Percentiles rank a stretch among this genome's conserved stretches.
Evolutionary conservation across 768 basidiomycete species (phyloP).

Genomic region (Chalciporus pseudorubinellus): DNA sequence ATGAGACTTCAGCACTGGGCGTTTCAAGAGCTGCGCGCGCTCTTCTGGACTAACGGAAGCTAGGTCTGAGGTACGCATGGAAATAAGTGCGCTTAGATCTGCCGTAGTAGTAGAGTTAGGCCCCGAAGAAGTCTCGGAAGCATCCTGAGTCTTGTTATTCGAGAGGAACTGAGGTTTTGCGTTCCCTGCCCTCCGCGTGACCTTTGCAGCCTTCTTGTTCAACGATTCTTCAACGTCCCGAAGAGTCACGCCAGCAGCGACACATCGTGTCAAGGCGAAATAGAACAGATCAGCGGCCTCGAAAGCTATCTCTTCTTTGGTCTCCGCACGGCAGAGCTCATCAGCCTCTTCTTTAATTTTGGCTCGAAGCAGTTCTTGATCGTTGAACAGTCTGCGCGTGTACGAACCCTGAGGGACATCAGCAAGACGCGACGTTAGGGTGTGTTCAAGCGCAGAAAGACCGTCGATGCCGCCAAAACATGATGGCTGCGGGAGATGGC

Average conservation of each 20-base stretch:
- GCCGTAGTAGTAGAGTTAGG: constrained; percentile 12
- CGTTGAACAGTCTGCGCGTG: constrained; percentile 81
- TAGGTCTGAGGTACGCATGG: constrained; percentile 75
- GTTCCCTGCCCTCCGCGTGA: constrained; percentile 85
- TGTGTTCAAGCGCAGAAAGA: constrained; percentile 75
- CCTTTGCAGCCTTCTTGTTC: constrained; percentile 81
- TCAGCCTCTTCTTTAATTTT: constrained; percentile 99
- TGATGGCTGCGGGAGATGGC: constrained; percentile 81
- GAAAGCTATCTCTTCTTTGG: constrained; percentile 81
- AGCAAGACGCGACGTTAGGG: constrained; percentile 65
- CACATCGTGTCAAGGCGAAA: constrained; percentile 84
- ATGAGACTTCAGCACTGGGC: constrained; percentile 79
- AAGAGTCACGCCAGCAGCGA: constrained; percentile 77
- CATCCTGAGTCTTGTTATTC: constrained; percentile 19
- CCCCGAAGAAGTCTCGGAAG: constrained; percentile 30
- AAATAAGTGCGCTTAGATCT: constrained; percentile 51
- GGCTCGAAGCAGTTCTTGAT: constrained; percentile 75
- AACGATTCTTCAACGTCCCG: constrained; percentile 81
- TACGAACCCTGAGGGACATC: constrained; percentile 90
- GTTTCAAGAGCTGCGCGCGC: constrained; percentile 69
- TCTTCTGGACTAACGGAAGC: constrained; percentile 45
- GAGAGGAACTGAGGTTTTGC: constrained; percentile 80
- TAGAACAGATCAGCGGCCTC: constrained; percentile 96
- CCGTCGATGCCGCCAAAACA: constrained; percentile 90
- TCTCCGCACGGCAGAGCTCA: constrained; percentile 84